Base-by-base conservation (phyloP, 148 eudicot species). In the Rhododendron mucronatum region DNA sequence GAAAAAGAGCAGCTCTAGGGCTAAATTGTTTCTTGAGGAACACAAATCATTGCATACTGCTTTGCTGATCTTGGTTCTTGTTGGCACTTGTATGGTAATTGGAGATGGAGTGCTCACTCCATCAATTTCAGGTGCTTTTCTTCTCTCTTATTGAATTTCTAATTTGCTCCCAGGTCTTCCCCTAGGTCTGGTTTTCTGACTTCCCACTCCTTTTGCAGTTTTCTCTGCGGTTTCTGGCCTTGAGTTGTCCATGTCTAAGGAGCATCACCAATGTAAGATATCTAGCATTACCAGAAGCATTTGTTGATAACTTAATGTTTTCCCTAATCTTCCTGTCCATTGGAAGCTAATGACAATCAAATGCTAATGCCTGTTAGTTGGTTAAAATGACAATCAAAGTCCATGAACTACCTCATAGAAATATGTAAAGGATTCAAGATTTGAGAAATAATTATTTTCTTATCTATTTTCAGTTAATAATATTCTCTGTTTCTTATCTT, bases 41-140 rank as follows among this genome's bases (percentile, higher is more conserved):
- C 93, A 96, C 84, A 96, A 88, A 84, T 83, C 90, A 10, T 89
- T 94, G 90, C 98, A 91, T 84, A 93, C 91, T 85, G 98, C 98
- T 85, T 89, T 96, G 88, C 90, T 96, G 26, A 89, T 96, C 41
- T 87, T 96, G 92, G 98, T 94, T 86, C 96, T 96, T 82, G 94
- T 95, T 85, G 98, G 98, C 86, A 95, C 98, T 78, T 95, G 98
- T 90, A 95, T 95, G 98, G 97, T 96, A 73, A 93, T 96, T 85
- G 98, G 98, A 86, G 98, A 96, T 89, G 98, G 98, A 39, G 87
- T 96, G 23, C 93, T 96, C 9, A 96, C 98, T 88, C 98, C 98
- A 30, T 94, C 96, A 30, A 96, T 96, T 82, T 96, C 98, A 84
- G 98, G 98, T 93, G 89, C 81, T 80, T n/a, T 12, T 28, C 8